phyloP scores from a whole-genome alignment of 805 yeast species.

The Cyberlindnera veronae region DNA sequence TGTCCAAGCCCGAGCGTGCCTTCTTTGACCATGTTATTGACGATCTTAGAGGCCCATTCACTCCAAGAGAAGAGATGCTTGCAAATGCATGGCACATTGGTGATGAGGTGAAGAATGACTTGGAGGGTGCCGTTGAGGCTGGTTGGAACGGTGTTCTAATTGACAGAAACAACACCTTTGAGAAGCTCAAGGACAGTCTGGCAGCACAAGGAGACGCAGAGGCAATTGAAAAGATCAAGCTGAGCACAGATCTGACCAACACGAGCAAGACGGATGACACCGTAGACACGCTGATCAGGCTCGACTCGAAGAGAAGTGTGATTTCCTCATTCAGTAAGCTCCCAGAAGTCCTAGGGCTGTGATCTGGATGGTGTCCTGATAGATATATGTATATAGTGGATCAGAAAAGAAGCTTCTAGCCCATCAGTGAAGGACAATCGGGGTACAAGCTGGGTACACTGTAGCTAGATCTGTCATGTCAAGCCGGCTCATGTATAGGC shows the following conservation, averaged over 20 bases:
- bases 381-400: too few relatives aligned
- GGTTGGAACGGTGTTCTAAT: constrained; percentile 63
- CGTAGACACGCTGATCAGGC: constrained; percentile 2
- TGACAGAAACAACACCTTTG: constrained; percentile 40
- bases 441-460: too few relatives aligned
- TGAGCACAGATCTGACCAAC: constrained; percentile 11
- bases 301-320: constrained; percentile 14
- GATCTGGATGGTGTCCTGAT: too few relatives aligned
- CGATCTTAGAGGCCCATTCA: constrained; percentile 25
- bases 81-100: constrained; percentile 61
- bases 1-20: constrained; percentile 46
- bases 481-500: too few relatives aligned
- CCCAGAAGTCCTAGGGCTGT: constrained; percentile 9
- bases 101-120: constrained; percentile 55
- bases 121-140: constrained; percentile 45
- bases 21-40: constrained; percentile 43
- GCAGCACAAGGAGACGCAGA: constrained; percentile 12
- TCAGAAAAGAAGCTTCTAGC: too few relatives aligned
- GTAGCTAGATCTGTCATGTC: too few relatives aligned
- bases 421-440: too few relatives aligned
- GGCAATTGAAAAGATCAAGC: constrained; percentile 10
- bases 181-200: constrained; percentile 17
- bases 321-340: constrained; percentile 8
- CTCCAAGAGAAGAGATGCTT: constrained; percentile 23
- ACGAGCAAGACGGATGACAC: not conserved